phyloP scores from a whole-genome alignment of 1,139 yeast species.

The Diutina sp. region DNA sequence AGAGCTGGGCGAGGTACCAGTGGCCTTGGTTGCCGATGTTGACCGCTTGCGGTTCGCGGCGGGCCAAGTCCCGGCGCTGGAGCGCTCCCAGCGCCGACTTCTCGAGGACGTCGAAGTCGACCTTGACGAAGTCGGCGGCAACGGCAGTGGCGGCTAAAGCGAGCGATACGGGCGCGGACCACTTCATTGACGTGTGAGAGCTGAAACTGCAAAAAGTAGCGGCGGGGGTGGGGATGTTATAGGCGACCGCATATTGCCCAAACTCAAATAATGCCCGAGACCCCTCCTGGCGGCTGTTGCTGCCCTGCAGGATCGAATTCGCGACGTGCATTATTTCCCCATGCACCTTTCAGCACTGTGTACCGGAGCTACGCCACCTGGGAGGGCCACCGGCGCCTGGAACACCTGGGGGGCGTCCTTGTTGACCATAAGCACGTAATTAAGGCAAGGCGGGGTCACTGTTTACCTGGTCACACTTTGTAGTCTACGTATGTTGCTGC shows the following conservation, averaged over 20 bases:
- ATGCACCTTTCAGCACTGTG: no score
- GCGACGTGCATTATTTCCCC: no score
- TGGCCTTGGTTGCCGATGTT: background rate
- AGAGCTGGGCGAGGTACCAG: background rate
- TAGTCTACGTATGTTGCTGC: no score
- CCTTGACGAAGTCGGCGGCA: background rate
- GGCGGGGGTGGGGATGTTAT: background rate
- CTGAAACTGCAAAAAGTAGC: no score
- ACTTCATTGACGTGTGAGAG: background rate
- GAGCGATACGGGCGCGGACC: background rate
- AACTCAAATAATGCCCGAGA: background rate
- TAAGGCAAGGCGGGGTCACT: background rate
- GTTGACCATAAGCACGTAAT: background rate
- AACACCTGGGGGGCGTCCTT: no score
- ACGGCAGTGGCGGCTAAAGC: background rate
- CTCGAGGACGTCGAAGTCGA: background rate
- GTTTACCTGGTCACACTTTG: no score
- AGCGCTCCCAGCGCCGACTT: background rate
- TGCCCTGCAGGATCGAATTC: no score
- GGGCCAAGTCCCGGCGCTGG: background rate
- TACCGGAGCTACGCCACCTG: no score
- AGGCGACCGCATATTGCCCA: background rate
- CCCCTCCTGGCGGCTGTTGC: background rate
- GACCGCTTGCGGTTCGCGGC: background rate
- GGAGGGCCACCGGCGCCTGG: no score